Conservation (phyloP, 306 rosid species). For the Rosa rugosa region DNA sequence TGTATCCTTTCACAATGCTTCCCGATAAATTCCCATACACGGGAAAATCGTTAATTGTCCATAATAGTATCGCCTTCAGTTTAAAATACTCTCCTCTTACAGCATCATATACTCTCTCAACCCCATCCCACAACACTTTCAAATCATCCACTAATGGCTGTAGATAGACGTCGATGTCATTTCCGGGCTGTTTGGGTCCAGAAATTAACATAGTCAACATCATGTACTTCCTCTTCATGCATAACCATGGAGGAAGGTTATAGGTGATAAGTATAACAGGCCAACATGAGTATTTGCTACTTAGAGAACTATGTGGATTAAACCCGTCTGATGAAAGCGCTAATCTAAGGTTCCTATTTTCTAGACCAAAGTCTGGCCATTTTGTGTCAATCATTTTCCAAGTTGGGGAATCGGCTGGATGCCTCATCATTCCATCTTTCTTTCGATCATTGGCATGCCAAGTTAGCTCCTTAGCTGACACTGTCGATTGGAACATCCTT, state of each 20-base stretch:
- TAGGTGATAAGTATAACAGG: neutral
- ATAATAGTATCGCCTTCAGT: neutral
- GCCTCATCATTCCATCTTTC: neutral
- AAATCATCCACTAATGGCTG: slow-evolving; percentile 11
- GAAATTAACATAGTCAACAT: neutral
- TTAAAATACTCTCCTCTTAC: neutral
- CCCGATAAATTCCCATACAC: neutral
- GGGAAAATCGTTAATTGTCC: slow-evolving; percentile 8
- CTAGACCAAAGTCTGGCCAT: neutral
- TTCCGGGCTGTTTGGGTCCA: neutral
- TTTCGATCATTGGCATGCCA: neutral
- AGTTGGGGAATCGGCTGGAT: neutral
- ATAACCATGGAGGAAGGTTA: neutral
- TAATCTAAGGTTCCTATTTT: neutral
- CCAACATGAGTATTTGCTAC: neutral
- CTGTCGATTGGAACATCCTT: neutral
- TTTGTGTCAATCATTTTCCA: neutral
- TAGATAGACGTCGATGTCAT: slow-evolving; percentile 1
- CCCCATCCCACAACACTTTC: neutral
- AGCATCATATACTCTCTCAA: neutral
- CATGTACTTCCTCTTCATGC: neutral
- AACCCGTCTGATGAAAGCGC: neutral
- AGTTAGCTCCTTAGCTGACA: no score
- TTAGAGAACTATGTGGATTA: neutral
- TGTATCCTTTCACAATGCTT: neutral